These are phyloP conservation scores for Hylodesmum podocarpum DNA, from an alignment of 306 rosid genomes.

Conservation along the genomic window DNA sequence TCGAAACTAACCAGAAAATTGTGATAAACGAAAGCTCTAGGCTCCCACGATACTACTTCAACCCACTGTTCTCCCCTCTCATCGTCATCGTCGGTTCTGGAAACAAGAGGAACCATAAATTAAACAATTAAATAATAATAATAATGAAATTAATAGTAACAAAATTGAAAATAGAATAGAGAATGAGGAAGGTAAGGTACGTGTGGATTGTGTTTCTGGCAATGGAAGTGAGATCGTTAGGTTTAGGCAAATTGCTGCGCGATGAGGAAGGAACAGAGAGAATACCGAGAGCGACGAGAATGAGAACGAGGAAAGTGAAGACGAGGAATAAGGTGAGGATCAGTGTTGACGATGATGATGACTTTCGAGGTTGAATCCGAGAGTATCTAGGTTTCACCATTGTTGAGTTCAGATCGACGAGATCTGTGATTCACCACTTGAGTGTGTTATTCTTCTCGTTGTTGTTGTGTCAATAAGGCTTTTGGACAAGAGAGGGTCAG, in stretches of 20 bases:
- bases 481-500: too few relatives aligned
- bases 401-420: conserved; percentile 8
- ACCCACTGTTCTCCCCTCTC: conserved; percentile 75
- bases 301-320: conserved; percentile 77
- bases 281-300: conserved; percentile 87
- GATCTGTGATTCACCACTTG: conserved; percentile 19
- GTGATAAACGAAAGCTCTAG: conserved; percentile 90
- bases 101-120: background rate
- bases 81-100: conserved; percentile 46
- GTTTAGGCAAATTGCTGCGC: conserved; percentile 48
- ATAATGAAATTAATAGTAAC: background rate
- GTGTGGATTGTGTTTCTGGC: conserved; percentile 45
- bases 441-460: too few relatives aligned
- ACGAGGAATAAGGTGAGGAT: conserved; percentile 60
- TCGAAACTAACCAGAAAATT: conserved; percentile 73
- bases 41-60: conserved; percentile 96
- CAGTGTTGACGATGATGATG: conserved; percentile 54
- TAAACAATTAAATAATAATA: background rate
- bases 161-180: too few relatives aligned
- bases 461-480: too few relatives aligned
- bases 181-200: conserved; percentile 22
- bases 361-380: conserved; percentile 63
- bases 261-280: conserved; percentile 77
- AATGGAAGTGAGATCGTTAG: conserved; percentile 86
- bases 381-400: conserved; percentile 74